Evolutionary conservation across 2,329 filamentous ascomycete genomes (phyloP).

Genomic region (Plenodomus lindquistii): DNA sequence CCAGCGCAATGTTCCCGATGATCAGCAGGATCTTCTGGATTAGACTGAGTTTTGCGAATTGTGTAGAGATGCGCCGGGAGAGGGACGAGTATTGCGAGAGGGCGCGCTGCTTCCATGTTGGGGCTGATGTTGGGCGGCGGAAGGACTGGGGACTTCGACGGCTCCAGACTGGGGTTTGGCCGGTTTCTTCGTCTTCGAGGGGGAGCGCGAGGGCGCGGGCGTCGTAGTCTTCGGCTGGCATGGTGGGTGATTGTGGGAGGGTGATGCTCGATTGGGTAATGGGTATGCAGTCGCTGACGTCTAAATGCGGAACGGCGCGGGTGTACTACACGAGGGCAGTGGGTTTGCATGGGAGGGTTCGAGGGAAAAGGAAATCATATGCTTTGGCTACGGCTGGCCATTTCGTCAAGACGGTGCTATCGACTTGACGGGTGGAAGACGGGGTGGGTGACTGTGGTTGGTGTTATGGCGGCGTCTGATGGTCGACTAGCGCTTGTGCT

Average conservation of each 20-base stretch:
- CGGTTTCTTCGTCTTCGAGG: constrained; percentile 54
- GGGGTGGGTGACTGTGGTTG: not conserved
- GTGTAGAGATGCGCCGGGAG: constrained; percentile 50
- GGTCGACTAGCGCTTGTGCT: constrained; percentile 17
- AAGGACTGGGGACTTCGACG: constrained; percentile 49
- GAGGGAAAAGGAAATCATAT: constrained; percentile 5
- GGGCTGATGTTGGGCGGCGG: constrained; percentile 44
- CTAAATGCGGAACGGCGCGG: constrained; percentile 15
- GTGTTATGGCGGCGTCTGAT: not conserved
- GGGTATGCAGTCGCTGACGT: constrained; percentile 1
- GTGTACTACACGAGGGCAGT: constrained; percentile 2
- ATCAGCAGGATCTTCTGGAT: constrained; percentile 65
- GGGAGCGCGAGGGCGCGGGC: constrained; percentile 59
- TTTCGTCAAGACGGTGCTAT: constrained; percentile 2
- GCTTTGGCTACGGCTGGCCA: constrained; percentile 8
- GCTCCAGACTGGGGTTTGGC: constrained; percentile 57
- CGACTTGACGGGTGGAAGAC: not conserved
- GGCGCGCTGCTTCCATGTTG: constrained; percentile 46
- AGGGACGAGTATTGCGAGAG: constrained; percentile 50
- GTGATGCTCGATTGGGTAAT: not conserved
- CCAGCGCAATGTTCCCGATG: constrained; percentile 54
- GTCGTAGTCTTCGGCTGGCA: constrained; percentile 53
- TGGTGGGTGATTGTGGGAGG: constrained; percentile 19
- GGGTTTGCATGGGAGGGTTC: too few species aligned
- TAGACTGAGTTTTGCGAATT: constrained; percentile 61